phyloP scores from a whole-genome alignment of 306 rosid species.

The Hippophae gyantsensis region DNA sequence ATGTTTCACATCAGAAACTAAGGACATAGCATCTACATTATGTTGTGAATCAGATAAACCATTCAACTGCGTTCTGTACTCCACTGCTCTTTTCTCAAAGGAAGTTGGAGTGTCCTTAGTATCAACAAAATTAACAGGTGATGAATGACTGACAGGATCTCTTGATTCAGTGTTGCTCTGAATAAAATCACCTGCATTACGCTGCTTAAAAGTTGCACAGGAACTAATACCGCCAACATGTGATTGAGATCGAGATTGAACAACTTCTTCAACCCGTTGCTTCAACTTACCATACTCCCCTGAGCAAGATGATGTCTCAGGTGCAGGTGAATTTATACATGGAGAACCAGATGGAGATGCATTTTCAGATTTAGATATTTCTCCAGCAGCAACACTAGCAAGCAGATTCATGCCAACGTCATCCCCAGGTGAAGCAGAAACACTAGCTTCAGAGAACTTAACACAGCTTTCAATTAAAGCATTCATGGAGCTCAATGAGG shows the following conservation, averaged over 20 bases:
- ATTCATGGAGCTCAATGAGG: conserved; percentile 64
- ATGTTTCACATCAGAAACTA: conserved; percentile 22
- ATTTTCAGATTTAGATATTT: conserved; percentile 51
- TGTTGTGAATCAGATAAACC: conserved; percentile 21
- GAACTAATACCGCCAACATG: conserved; percentile 9
- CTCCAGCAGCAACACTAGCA: conserved; percentile 91
- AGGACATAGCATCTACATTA: conserved; percentile 12
- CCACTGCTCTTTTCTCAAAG: conserved; percentile 12
- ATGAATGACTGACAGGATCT: conserved; percentile 13
- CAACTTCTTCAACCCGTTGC: conserved; percentile 18
- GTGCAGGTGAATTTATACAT: conserved; percentile 26
- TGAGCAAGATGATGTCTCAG: conserved; percentile 33
- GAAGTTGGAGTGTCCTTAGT: conserved; percentile 13
- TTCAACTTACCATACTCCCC: conserved; percentile 30
- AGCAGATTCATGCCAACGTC: conserved; percentile 82
- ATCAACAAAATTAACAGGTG: conserved; percentile 17
- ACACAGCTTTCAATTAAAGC: conserved; percentile 77
- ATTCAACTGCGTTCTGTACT: conserved; percentile 15
- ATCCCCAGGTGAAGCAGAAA: conserved; percentile 40
- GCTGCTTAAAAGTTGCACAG: conserved; percentile 14
- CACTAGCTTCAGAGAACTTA: conserved; percentile 51
- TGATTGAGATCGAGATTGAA: conserved; percentile 22
- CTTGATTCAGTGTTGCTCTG: conserved; percentile 17
- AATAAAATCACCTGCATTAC: conserved; percentile 11
- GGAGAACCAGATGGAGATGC: conserved; percentile 53